phyloP scores from a whole-genome alignment of 257 asterid species.

The Perilla frutescens region DNA sequence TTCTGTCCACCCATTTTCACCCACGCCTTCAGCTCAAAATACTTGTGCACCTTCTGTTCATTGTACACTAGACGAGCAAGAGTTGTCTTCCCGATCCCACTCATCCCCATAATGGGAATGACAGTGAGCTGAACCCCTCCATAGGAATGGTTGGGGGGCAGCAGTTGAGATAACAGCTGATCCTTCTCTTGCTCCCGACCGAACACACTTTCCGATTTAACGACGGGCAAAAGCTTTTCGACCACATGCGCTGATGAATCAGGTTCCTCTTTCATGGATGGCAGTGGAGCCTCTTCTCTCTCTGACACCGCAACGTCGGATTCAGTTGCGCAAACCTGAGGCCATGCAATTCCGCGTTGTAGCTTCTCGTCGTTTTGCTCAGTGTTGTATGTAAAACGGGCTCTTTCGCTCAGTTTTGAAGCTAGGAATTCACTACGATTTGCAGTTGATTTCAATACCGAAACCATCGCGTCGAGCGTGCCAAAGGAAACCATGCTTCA shows the following conservation, averaged over 20 bases:
- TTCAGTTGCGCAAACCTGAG: background rate
- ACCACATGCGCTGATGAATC: background rate
- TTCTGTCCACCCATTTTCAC: background rate
- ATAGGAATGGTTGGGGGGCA: background rate
- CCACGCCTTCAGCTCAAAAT: slow-evolving; percentile 30
- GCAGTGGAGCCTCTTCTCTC: background rate
- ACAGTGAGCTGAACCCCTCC: background rate
- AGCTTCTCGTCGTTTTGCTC: background rate
- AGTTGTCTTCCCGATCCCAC: background rate
- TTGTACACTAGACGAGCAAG: slow-evolving; percentile 11
- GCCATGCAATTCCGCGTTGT: background rate
- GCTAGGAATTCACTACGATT: background rate
- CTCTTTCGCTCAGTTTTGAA: background rate
- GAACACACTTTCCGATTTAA: background rate
- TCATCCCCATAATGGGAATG: background rate
- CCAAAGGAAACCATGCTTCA: background rate
- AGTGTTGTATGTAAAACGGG: background rate
- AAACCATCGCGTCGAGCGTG: background rate
- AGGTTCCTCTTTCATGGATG: too few species aligned
- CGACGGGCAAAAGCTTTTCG: background rate
- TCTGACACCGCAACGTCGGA: slow-evolving; percentile 8
- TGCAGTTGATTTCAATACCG: background rate
- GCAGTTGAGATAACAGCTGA: slow-evolving; percentile 3
- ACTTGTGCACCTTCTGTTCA: slow-evolving; percentile 7
- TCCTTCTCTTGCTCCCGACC: slow-evolving; percentile 8